Evolutionary conservation across 257 asterid species (phyloP), one percentile per base, ranked within the genome.

Genomic region (Craterostigma plantagineum): DNA sequence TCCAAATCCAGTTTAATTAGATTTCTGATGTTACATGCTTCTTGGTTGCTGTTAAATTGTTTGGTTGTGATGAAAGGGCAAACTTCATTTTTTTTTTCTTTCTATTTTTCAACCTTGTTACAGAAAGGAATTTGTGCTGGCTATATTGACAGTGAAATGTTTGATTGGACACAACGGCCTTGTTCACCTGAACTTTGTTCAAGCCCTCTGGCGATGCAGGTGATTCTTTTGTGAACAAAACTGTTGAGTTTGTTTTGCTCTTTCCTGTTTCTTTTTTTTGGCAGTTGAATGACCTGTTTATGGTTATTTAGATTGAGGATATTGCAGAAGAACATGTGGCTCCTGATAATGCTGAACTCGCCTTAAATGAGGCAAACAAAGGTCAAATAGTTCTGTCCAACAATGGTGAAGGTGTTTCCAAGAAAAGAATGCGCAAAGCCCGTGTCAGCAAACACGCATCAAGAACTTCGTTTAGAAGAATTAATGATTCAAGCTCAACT

Each of bases 151-250:
- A 87, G 95, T 45, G 98, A 82, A 63, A 79, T 82, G 85, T 87
- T 87, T 56, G 95, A 82, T 53, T 82, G 98, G 98, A 87, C 98
- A 11, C 98, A 82, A 52, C 68, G 77, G 58, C 76, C 95, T 57
- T 82, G 93, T 53, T 87, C 98, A 35, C 98, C 98, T 17, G 98
- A 87, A 56, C 92, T 87, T 57, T 63, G 65, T 63, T 71, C 81
- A 33, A 82, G 77, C 59, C 80, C 86, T 16, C 54, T 43, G 44
- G 63, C 38, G 49, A 16, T 57, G 38, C 72, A 72, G 93, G 95
- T 87, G 64, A 16, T 42, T 66, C 11, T 11, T 13, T 33, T 3
- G 50, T 16, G 36, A 52, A 40, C 13, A 38, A 54, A 42, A 34
- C 18, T 7, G 40, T 37, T 33, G 49, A 13, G n/a, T 5, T 7